Base-by-base conservation (phyloP, 2,329 filamentous ascomycete species). In the Fusarium torulosum region DNA sequence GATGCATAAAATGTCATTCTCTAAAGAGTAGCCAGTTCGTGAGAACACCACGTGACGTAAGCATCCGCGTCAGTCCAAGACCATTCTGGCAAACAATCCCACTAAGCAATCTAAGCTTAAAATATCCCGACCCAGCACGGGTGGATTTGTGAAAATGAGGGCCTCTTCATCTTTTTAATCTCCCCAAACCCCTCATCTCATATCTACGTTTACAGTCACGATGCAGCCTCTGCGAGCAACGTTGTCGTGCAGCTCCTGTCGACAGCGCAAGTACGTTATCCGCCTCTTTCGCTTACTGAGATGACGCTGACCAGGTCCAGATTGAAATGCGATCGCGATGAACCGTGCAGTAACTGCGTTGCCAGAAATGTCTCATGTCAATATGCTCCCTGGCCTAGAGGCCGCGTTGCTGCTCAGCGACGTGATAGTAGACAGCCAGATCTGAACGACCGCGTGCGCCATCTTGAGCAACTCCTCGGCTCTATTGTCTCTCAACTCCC, bases 251-350 rank as follows among this genome's bases (percentile, higher is more conserved):
- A 57, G 51, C 46, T 63, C 59, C 4, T 63, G 59, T 45, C 58
- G 59, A 25, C 59, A 63, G 25, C 38, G 59, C 31, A 63, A 63
- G 59, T 63, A 41, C 3, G 59, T 20, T 14, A 9, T 11, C 6
- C 14, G 29, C 29, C 19, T 10, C 10, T 11, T 14, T 40, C 9
- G 15, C 40, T 6, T 17, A 13, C 31, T 1, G 1, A 19, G 43
- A 44, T 14, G 20, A 37, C 21, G 33, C 59, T 63, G 20, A 63
- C 35, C 4, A 35, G 10, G 7, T 0, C 0, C 13, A 61, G 61
- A 7, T 20, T 71, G 2, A 71, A 69, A 59, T 71, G 68, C 40
- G 58, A 71, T 31, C 68, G 68, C 4, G 59, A 67, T 29, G 68
- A 71, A 23, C 68, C 65, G 2, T 71, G 65, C 10, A 67, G 65